Percentiles rank a stretch among this genome's conserved stretches.
These are phyloP conservation scores for Leishmania arabica DNA, from an alignment of 208 protist genomes.

Conservation along the genomic window DNA sequence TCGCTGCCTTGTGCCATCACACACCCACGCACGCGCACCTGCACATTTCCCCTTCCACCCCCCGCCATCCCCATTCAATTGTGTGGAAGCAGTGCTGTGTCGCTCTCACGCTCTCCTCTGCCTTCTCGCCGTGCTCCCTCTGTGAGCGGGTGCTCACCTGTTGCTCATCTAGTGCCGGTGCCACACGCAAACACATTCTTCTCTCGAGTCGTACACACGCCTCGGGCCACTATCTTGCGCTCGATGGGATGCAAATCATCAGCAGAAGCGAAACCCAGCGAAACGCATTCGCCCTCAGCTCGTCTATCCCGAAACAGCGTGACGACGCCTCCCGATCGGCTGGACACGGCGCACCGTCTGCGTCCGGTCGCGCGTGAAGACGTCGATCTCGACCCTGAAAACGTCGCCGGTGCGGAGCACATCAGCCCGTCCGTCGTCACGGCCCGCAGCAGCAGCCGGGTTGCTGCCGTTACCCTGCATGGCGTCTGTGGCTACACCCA, in stretches of 20 bases:
- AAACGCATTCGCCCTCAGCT: background rate
- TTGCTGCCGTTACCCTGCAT: conserved; percentile 25
- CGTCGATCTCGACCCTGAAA: background rate
- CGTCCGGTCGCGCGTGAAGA: background rate
- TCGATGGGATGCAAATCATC: background rate
- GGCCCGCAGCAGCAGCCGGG: background rate
- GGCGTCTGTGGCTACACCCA: conserved; percentile 57
- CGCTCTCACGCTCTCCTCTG: background rate
- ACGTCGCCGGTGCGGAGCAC: background rate
- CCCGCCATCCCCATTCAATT: background rate
- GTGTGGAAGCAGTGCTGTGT: background rate
- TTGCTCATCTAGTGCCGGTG: background rate
- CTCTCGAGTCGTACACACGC: background rate
- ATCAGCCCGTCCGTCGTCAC: background rate
- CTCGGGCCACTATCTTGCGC: background rate
- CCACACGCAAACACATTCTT: background rate
- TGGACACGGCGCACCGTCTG: background rate
- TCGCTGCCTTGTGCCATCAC: background rate
- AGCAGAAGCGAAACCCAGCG: background rate
- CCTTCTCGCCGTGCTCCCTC: background rate
- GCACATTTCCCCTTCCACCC: background rate
- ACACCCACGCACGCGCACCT: background rate
- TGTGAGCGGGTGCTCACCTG: background rate
- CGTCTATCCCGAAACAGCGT: background rate
- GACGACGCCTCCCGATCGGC: background rate